Evolutionary conservation across 1,284 basidiomycete genomes (phyloP).

Genomic region (Moesziomyces sp.): DNA sequence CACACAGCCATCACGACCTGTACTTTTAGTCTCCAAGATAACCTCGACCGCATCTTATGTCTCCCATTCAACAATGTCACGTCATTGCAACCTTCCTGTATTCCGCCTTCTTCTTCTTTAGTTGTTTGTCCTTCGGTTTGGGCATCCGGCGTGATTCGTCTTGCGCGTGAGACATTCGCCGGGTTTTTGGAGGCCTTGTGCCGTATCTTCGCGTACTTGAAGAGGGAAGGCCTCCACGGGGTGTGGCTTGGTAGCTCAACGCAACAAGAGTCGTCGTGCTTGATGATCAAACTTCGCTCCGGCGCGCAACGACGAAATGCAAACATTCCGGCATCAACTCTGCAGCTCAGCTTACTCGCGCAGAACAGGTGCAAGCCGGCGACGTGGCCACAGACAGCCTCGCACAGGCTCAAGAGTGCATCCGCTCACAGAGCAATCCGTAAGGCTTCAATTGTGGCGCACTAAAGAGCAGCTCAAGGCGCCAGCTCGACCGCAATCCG

Average conservation of each 20-base stretch:
- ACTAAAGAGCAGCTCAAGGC: conserved; percentile 13
- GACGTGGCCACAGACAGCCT: conserved; percentile 11
- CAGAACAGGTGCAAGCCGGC: conserved; percentile 10
- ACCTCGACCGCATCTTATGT: conserved; percentile 2
- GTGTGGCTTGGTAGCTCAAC: no score
- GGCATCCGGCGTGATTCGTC: no score
- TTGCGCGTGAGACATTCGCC: no score
- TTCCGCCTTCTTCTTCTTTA: no score
- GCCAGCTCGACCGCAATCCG: no score
- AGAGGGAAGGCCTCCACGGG: no score
- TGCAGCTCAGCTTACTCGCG: conserved; percentile 4
- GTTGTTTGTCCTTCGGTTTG: no score
- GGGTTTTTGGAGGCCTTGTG: no score
- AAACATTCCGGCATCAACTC: background rate
- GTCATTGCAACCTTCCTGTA: background rate
- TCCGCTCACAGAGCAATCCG: background rate
- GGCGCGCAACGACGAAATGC: background rate
- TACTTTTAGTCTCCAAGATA: conserved; percentile 25
- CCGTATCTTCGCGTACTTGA: no score
- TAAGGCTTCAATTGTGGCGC: conserved; percentile 23
- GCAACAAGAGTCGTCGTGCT: no score
- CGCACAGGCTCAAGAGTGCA: conserved; percentile 19
- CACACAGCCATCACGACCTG: conserved; percentile 1
- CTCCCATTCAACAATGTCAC: background rate
- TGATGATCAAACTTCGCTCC: conserved; percentile 3